Evolutionary conservation across 202 grass and related monocot species (phyloP), one percentile per base, ranked within the genome.

Genomic region (Miscanthus sacchariflorus): DNA sequence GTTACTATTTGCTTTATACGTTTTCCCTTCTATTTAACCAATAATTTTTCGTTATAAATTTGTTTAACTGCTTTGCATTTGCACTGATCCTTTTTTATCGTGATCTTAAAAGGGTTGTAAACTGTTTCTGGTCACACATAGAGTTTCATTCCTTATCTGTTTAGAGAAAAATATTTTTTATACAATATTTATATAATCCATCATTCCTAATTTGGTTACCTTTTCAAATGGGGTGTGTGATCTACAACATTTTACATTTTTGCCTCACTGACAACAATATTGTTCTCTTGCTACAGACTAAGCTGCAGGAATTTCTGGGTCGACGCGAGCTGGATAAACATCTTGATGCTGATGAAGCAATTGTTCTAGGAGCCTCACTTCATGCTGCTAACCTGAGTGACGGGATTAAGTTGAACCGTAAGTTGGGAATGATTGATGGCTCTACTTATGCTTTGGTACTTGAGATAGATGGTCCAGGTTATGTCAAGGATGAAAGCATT

Each of bases 281-380:
- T 81, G 43, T 85, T 91, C 61, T 88, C 25, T 68, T 88, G 77
- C 82, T 85, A 46, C 88, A 99, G 97, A 88, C 88, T 72, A 99
- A 95, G 78, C 88, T 99, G 21, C 97, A 97, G 58, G 93, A 97
- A 88, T 99, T 95, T 94, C 77, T 99, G 36, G 94, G 94, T 72
- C 85, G 93, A 19, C 95, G 72, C 14, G 84, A 88, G 78, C 79
- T 99, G 28, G 97, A 93, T 90, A 97, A 90, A 70, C 97, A 99
- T 83, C 91, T 99, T 83, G 97, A 99, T 91, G 97, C 97, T 90
- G 97, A 99, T 80, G 97, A 99, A 92, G 97, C 97, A 70, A 97
- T 93, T 67, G 97, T 95, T 91, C 94, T 99, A 52, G 97, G 97
- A 49, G 86, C 97, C 42, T 99, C 97, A 88, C 86, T 99, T 85